Percentiles rank a stretch among this genome's conserved stretches.
phyloP scores from a whole-genome alignment of 1,284 basidiomycete genomes.

The Irpex lacteus region DNA sequence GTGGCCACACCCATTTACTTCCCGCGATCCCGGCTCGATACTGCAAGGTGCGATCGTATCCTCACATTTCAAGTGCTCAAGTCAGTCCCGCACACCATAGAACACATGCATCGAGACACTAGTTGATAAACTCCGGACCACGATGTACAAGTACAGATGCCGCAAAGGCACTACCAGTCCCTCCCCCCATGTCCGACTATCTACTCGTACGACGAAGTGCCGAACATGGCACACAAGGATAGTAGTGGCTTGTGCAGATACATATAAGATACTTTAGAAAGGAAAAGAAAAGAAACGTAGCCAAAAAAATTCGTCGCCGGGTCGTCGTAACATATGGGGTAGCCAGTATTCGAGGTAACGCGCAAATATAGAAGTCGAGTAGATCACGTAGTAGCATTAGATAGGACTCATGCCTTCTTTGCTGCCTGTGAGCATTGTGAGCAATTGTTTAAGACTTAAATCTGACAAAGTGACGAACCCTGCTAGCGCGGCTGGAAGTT shows the following conservation, averaged over 20 bases:
- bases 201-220: background rate
- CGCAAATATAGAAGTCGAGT: background rate
- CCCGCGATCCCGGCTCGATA: no score
- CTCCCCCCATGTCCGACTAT: background rate
- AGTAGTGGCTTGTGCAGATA: background rate
- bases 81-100: background rate
- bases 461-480: slow-evolving; percentile 14
- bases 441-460: background rate
- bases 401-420: slow-evolving; percentile 24
- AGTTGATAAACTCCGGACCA: background rate
- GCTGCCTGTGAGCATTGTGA: slow-evolving; percentile 19
- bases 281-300: background rate
- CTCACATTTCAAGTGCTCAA: background rate
- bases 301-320: background rate
- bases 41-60: background rate
- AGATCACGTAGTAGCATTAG: background rate
- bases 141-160: background rate
- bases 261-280: slow-evolving; percentile 1
- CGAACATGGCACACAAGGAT: background rate
- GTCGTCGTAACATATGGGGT: background rate
- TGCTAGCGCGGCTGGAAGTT: slow-evolving; percentile 18
- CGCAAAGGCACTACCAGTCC: background rate
- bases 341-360: background rate
- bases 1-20: no score
- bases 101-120: background rate